Evolutionary conservation across 164 flowering plant species (phyloP).

Genomic region (Akebia trifoliata): DNA sequence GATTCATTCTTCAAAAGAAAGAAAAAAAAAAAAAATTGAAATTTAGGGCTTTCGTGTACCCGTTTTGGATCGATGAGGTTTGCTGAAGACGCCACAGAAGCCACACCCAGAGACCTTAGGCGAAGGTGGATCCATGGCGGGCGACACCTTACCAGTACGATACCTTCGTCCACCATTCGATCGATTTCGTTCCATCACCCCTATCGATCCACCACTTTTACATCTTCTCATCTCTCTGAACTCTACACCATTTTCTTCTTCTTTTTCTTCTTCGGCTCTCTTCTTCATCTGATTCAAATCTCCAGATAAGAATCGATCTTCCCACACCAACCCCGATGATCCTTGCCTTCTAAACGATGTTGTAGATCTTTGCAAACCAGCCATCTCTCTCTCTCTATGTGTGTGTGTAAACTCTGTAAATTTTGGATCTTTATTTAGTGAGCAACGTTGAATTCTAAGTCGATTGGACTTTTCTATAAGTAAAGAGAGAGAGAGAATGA

Average conservation of each 20-base stretch:
- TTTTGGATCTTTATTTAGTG: too few relatives aligned
- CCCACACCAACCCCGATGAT: slow-evolving; percentile 85
- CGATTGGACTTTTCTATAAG: too few relatives aligned
- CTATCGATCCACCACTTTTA: slow-evolving; percentile 17
- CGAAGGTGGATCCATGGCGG: slow-evolving; percentile 59
- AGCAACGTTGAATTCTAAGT: too few relatives aligned
- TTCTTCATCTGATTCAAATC: slow-evolving; percentile 30
- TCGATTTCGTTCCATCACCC: slow-evolving; percentile 14
- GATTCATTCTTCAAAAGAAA: too few relatives aligned
- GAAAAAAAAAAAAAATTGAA: too few relatives aligned
- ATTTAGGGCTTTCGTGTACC: slow-evolving; percentile 18
- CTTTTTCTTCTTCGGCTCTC: slow-evolving; percentile 15
- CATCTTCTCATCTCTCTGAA: slow-evolving; percentile 14
- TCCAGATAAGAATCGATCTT: slow-evolving; percentile 46
- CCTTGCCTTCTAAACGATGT: slow-evolving; percentile 78
- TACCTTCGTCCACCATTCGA: slow-evolving; percentile 20
- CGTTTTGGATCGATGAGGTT: slow-evolving; percentile 19
- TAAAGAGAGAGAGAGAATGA: too few relatives aligned
- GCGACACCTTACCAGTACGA: slow-evolving; percentile 32
- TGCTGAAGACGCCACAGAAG: slow-evolving; percentile 34
- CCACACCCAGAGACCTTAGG: slow-evolving; percentile 60
- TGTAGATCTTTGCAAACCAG: slow-evolving; percentile 61
- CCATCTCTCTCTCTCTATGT: slow-evolving; percentile 31
- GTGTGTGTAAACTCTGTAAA: too few relatives aligned
- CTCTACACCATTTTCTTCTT: slow-evolving; percentile 9